Base-by-base conservation (phyloP, 768 basidiomycete species). In the Neoboletus magnificus region DNA sequence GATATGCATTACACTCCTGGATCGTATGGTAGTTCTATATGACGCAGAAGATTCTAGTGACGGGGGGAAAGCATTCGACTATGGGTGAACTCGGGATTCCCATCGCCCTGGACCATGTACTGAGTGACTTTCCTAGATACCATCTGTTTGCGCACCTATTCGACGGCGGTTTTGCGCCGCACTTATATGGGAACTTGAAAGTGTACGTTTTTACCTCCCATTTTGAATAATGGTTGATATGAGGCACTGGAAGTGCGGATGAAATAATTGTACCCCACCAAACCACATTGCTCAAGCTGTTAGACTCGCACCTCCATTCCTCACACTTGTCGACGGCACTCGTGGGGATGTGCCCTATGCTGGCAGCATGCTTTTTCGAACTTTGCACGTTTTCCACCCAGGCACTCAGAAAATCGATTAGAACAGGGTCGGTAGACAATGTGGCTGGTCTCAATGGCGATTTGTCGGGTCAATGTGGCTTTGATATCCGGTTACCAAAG, bases 261-360 rank as follows among this genome's bases (percentile, higher is more conserved):
- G 92, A 93, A 72, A 77, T 85, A 13, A 81, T 94, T 39, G 84
- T 90, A 6, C 91, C 93, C 0, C 86, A 89, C 61, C 94, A 96
- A 69, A 91, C 86, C 5, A 89, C 83, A n/a, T 74, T 96, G 12
- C 81, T 97, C 55, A 95, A 94, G 71, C 76, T 96, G 16, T 74
- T 94, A 13, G 94, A 96, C 67, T 89, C 91, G 2, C 87, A 91
- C 66, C 75, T 93, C 51, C 87, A 91, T 59, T 79, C 83, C 13
- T 72, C 74, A 27, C 74, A 75, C 59, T 62, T 72, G 51, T 62
- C 65, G 51, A 29, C 57, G 45, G 70, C 74, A 20, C 77, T 82
- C 51, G 65, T 66, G 29, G 74, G 74, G 50, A 73, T 83, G 60
- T 76, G 76, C 50, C 80, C 78, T 10, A 84, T 91, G 74, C 72